These are phyloP conservation scores for Chaetomium cochliodes DNA, from an alignment of 495 filamentous ascomycete species.

Conservation along the genomic window DNA sequence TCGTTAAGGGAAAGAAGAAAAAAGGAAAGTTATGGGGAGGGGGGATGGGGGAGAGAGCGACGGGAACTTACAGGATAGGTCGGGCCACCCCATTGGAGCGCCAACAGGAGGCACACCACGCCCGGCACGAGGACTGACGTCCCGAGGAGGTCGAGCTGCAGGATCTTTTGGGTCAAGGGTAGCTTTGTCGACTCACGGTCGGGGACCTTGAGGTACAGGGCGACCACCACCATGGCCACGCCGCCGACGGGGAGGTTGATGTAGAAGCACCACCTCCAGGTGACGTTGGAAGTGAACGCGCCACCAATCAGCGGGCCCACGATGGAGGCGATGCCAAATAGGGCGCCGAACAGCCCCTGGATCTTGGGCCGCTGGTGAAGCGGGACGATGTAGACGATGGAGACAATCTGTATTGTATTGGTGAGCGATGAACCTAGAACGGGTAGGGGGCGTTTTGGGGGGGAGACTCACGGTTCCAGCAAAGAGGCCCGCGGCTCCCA, in stretches of 20 bases:
- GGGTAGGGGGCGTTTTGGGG: background rate
- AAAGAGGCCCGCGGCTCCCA: slow-evolving; percentile 47
- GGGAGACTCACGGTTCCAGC: slow-evolving; percentile 30
- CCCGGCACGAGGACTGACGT: slow-evolving; percentile 63
- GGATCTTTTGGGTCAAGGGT: slow-evolving; percentile 36
- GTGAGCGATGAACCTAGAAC: background rate
- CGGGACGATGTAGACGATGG: slow-evolving; percentile 46
- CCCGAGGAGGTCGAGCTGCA: slow-evolving; percentile 65
- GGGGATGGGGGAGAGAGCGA: background rate
- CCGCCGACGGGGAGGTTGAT: slow-evolving; percentile 71
- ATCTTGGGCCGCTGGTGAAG: slow-evolving; percentile 48
- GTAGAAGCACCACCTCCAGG: slow-evolving; percentile 75
- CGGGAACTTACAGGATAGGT: slow-evolving; percentile 42
- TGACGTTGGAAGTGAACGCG: slow-evolving; percentile 31
- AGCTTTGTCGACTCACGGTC: slow-evolving; percentile 21
- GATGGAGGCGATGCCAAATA: slow-evolving; percentile 48
- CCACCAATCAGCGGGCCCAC: slow-evolving; percentile 35
- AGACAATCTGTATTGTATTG: slow-evolving; percentile 6
- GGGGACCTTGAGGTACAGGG: slow-evolving; percentile 47
- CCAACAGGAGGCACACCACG: slow-evolving; percentile 68
- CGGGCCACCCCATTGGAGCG: slow-evolving; percentile 77
- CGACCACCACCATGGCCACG: slow-evolving; percentile 55
- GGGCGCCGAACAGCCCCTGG: slow-evolving; percentile 47
- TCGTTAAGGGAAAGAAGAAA: background rate
- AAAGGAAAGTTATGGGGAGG: background rate